phyloP scores from a whole-genome alignment of 2,329 filamentous ascomycete species.

The Samsoniella hepiali region DNA sequence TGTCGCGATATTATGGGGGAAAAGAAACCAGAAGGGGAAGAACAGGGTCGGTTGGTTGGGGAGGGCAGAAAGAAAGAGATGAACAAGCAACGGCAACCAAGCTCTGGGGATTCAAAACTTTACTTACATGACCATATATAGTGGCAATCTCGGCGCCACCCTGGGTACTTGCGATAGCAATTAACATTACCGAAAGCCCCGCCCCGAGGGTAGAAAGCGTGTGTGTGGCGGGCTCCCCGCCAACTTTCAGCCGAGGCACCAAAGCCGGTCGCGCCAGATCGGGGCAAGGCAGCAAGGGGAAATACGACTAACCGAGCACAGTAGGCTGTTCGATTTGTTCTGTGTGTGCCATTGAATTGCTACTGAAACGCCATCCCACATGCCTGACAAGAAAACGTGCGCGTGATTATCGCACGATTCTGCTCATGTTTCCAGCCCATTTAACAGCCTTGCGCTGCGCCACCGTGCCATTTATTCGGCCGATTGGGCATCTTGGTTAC shows the following conservation, averaged over 20 bases:
- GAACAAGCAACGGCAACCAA: not conserved
- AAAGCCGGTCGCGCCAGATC: not conserved
- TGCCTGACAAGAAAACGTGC: not conserved
- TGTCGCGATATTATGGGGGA: not conserved
- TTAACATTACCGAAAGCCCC: slow-evolving; percentile 12
- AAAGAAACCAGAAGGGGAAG: not conserved
- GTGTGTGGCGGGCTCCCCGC: not conserved
- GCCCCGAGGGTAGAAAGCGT: slow-evolving; percentile 1
- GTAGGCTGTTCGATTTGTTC: slow-evolving; percentile 1
- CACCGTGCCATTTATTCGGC: not conserved
- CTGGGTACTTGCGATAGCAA: not conserved
- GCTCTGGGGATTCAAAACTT: not conserved
- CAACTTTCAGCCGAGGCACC: slow-evolving; percentile 13
- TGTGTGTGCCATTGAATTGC: not conserved
- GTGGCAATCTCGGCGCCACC: slow-evolving; percentile 2
- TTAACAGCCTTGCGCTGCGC: not conserved
- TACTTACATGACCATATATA: slow-evolving; percentile 1
- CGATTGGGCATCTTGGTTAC: not conserved
- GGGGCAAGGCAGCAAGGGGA: slow-evolving; percentile 5
- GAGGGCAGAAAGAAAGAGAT: not conserved
- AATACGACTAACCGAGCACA: slow-evolving; percentile 11
- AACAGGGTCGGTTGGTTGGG: too few relatives aligned
- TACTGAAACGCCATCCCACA: not conserved
- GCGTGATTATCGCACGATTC: not conserved
- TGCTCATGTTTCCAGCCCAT: not conserved